phyloP scores from a whole-genome alignment of 345 rosid species.

The Balakata baccata region DNA sequence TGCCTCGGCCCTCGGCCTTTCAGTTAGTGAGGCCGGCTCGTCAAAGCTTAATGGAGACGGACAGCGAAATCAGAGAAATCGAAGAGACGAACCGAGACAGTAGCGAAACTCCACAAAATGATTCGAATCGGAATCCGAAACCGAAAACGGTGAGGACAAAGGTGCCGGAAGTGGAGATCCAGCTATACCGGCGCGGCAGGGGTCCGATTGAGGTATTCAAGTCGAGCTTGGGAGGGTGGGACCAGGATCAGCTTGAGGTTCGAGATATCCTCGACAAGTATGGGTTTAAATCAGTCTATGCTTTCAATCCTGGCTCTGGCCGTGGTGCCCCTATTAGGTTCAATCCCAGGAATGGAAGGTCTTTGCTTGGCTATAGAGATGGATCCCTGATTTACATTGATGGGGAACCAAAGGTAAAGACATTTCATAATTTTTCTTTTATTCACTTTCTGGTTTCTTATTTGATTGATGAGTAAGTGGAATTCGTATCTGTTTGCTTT shows the following conservation, averaged over 20 bases:
- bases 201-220: slow-evolving; percentile 89
- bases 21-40: not conserved
- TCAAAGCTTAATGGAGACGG: slow-evolving; percentile 26
- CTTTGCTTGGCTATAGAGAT: slow-evolving; percentile 61
- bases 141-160: slow-evolving; percentile 37
- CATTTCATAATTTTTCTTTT: not conserved
- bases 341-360: slow-evolving; percentile 65
- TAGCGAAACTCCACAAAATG: not conserved
- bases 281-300: slow-evolving; percentile 68
- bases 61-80: slow-evolving; percentile 45
- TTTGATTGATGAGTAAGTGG: not conserved
- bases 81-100: slow-evolving; percentile 33
- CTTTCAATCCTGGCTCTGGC: slow-evolving; percentile 61
- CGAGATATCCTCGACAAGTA: slow-evolving; percentile 66
- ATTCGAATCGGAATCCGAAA: slow-evolving; percentile 15
- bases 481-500: not conserved
- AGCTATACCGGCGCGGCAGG: slow-evolving; percentile 56
- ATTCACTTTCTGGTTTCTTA: not conserved
- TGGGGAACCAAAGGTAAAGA: slow-evolving; percentile 78
- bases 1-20: not conserved
- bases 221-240: slow-evolving; percentile 72
- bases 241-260: slow-evolving; percentile 86
- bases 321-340: slow-evolving; percentile 83
- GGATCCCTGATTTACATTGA: slow-evolving; percentile 70
- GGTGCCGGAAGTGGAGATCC: slow-evolving; percentile 81